These are phyloP conservation scores for Ceratocystis cubensis DNA, from an alignment of 2,329 filamentous ascomycete species.

Conservation along the genomic window DNA sequence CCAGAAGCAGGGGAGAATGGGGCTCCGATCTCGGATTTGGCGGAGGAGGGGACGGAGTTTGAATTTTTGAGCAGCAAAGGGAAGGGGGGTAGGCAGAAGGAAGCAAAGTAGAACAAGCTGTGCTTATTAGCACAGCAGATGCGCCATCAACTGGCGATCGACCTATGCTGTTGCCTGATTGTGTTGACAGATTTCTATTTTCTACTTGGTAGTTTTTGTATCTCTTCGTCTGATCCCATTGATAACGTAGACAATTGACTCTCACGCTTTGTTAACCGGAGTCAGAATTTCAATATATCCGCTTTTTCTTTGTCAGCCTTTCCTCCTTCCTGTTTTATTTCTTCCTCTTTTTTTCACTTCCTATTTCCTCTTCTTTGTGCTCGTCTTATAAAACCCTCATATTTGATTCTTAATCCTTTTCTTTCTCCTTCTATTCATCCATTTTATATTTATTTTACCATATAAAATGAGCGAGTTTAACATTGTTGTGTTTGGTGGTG, in stretches of 20 bases:
- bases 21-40: neutral
- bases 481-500: constrained; percentile 69
- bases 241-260: too few relatives aligned
- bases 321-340: constrained; percentile 24
- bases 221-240: neutral
- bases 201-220: neutral
- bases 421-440: neutral
- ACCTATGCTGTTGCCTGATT: too few relatives aligned
- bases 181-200: neutral
- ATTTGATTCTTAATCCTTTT: neutral
- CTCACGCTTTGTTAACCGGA: neutral
- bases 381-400: too few relatives aligned
- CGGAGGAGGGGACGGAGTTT: neutral
- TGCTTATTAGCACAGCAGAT: too few relatives aligned
- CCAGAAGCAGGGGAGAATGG: neutral
- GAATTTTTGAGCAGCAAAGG: neutral
- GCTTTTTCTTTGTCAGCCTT: constrained; percentile 22
- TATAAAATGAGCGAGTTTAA: constrained; percentile 55
- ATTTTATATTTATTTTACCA: neutral
- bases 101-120: too few relatives aligned
- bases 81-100: too few relatives aligned
- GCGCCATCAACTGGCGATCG: too few relatives aligned
- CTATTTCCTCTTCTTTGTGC: neutral
- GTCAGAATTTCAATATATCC: constrained; percentile 1
- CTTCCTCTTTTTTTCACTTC: neutral